phyloP scores from a whole-genome alignment of 2,329 filamentous ascomycete species.

The Nemania abortiva region DNA sequence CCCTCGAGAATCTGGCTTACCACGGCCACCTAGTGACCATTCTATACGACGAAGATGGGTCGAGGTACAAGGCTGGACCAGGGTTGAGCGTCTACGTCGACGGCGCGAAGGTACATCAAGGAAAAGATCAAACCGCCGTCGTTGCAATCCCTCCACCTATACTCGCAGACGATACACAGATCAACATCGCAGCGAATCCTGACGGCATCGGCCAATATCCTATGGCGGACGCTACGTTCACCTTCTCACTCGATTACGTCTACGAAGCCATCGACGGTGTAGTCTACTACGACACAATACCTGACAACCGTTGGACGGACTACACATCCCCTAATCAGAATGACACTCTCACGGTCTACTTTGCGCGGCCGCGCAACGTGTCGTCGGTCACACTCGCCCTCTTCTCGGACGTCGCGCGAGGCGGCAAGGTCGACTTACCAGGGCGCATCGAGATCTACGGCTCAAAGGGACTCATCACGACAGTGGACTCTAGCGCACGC shows the following conservation, averaged over 20 bases:
- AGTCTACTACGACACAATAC: conserved; percentile 55
- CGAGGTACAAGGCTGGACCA: conserved; percentile 51
- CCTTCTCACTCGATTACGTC: conserved; percentile 50
- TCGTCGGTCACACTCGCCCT: conserved; percentile 52
- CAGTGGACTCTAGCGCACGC: conserved; percentile 34
- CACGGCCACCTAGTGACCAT: conserved; percentile 58
- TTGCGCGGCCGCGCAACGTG: conserved; percentile 51
- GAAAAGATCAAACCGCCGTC: conserved; percentile 32
- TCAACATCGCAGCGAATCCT: conserved; percentile 60
- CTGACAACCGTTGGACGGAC: conserved; percentile 57
- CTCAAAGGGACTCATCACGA: conserved; percentile 40
- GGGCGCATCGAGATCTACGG: conserved; percentile 47
- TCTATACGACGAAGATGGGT: conserved; percentile 56
- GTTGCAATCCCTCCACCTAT: conserved; percentile 39
- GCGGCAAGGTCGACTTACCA: conserved; percentile 51
- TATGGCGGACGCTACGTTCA: conserved; percentile 53
- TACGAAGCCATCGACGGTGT: conserved; percentile 58
- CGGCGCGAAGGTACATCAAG: conserved; percentile 49
- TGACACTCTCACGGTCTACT: conserved; percentile 53
- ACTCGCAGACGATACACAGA: conserved; percentile 40
- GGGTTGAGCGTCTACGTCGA: conserved; percentile 57
- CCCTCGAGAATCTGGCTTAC: conserved; percentile 58
- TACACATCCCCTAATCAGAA: conserved; percentile 51
- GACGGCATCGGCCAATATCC: conserved; percentile 52
- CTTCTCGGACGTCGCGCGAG: conserved; percentile 51